Base-by-base conservation (phyloP, 257 asterid genomes). In the Forsythia viridissima region DNA sequence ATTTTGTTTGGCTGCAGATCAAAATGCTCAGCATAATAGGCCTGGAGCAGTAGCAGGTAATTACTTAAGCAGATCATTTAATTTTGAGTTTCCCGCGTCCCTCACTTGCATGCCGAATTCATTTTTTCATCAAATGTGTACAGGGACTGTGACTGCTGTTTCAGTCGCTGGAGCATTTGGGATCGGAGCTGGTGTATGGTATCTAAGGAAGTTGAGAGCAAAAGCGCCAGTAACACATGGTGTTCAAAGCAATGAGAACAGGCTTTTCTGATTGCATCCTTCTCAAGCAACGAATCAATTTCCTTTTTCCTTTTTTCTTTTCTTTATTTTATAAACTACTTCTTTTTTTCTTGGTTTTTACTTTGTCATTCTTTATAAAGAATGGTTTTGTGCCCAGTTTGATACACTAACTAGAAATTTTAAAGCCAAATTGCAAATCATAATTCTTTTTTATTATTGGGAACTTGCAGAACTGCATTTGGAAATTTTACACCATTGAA, bases 201-300 rank as follows among this genome's bases (percentile, higher is more conserved):
- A 92, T 77, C 81, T 93, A 42, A 86, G 76, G 69, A 93, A 91
- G 83, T 57, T 95, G 79, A 92, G 96, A 84, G 82, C 94, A 38
- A 93, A 87, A 85, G 94, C 98, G 3, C 94, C 98, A 0, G 97
- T 95, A 0, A 93, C 92, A 51, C 99, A 95, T 80, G 99, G 99
- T 21, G 97, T 95, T 48, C 90, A 93, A 80, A 91, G 80, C 85
- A 95, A 90, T 55, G 99, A 93, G 75, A 95, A 95, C 40, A 84
- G 99, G 48, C 95, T 93, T 74, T 95, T 93, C 42, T 95, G 81
- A 88, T 21, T 11, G 18, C 63, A 38, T 55, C 18, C 5, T 61
- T 46, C 44, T 52, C 76, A 82, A 8, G 82, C 79, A 81, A 86
- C 5, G 74, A 78, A 81, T 71, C 80, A 70, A 16, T 6, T 4